Base-by-base conservation (phyloP, 208 protist genomes). In the Ichthyophonus hoferi region DNA sequence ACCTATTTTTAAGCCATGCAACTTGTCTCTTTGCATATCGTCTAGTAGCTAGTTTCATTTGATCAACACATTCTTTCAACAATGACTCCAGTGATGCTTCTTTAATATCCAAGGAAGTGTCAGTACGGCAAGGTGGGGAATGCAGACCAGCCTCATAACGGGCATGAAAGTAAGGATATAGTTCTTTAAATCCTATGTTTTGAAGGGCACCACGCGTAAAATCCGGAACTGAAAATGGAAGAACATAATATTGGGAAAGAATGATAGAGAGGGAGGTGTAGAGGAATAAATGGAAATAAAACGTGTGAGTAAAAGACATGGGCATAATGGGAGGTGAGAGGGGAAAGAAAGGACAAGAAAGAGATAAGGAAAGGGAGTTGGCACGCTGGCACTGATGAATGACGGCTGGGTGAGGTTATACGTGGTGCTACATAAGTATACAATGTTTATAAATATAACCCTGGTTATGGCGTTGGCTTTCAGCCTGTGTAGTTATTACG, bases 131-230 rank as follows among this genome's bases (percentile, higher is more conserved):
- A 67, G 24, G 50, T 67, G 7, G 50, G 50, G 50, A 24, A 24
- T 67, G 50, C 50, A 67, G 24, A 67, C 50, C 50, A 7, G 50
- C 50, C 7, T 67, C 50, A n/a, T 67, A n/a, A 7, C 50, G 7
- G 7, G 50, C 50, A 7, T 67, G 50, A 67, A 89, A 39, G 39
- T 84, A 89, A 7, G 67, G 77, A n/a, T 89, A 42, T 17, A 91
- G 78, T 77, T 91, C 89, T 40, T 91, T 91, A 14, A 91, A 82
- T 7, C 89, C 89, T 33, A 91, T 88, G 41, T 87, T 83, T 39
- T 91, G 89, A 1, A 86, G 37, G 2, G 83, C n/a, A 0, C 89
- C 89, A 2, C 40, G n/a, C 34, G 33, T 43, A 35, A 88, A 91
- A 41, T 88, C 40, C 2, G 33, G 58, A 40, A 14, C 39, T 37